Evolutionary conservation across 306 rosid species (phyloP).

Genomic region (Rubus idaeus): DNA sequence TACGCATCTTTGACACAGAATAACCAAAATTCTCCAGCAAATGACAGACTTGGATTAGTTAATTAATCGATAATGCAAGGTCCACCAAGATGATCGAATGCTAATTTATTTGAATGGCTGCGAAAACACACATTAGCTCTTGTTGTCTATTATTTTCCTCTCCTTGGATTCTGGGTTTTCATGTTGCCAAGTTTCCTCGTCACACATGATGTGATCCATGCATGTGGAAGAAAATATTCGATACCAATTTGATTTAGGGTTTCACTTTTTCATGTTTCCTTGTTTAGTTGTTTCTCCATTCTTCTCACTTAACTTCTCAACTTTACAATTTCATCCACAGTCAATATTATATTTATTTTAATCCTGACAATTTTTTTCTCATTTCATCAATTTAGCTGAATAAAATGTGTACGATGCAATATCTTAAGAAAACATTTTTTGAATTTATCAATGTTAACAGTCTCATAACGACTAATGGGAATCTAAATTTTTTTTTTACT

Average conservation of each 20-base stretch:
- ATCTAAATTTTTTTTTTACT: not conserved
- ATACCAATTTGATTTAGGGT: slow-evolving; percentile 7
- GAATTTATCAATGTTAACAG: not conserved
- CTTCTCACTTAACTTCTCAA: too few species aligned
- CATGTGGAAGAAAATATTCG: slow-evolving; percentile 20
- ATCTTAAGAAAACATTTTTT: not conserved
- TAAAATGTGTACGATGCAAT: not conserved
- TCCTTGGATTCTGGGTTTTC: slow-evolving; percentile 86
- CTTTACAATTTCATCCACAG: too few species aligned
- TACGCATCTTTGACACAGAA: slow-evolving; percentile 30
- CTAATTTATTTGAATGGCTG: slow-evolving; percentile 1
- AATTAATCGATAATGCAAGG: slow-evolving; percentile 41
- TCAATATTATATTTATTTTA: not conserved
- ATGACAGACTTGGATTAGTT: slow-evolving; percentile 48
- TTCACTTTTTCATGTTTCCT: too few species aligned
- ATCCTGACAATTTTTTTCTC: not conserved
- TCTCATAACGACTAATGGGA: not conserved
- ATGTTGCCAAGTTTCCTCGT: slow-evolving; percentile 78
- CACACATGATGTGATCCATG: slow-evolving; percentile 48
- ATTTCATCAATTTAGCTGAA: too few species aligned
- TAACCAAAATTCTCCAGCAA: slow-evolving; percentile 55
- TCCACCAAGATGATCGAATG: slow-evolving; percentile 31
- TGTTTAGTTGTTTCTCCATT: not conserved
- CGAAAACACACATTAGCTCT: slow-evolving; percentile 5
- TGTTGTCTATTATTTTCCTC: slow-evolving; percentile 23